Percentiles rank a stretch among this genome's conserved stretches.
phyloP scores from a whole-genome alignment of 495 filamentous ascomycete species.

The Xylaria longipes region DNA sequence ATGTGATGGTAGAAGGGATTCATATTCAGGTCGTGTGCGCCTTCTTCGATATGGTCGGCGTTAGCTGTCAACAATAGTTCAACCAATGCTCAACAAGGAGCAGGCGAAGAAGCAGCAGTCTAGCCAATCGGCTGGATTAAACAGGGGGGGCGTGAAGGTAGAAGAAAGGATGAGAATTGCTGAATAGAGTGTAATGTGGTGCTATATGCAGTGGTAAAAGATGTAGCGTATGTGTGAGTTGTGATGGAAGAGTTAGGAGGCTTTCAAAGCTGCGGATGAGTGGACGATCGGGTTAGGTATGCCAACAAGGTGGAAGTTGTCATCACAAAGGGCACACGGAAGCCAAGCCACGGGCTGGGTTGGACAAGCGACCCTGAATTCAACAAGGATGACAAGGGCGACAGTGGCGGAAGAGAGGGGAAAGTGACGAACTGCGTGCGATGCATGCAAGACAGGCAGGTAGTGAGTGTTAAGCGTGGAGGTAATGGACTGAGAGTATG shows the following conservation, averaged over 20 bases:
- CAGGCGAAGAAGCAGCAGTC: background rate
- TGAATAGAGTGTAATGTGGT: background rate
- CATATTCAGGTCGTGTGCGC: slow-evolving; percentile 16
- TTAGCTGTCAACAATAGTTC: background rate
- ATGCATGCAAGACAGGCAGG: background rate
- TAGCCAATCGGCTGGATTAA: background rate
- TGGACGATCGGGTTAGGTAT: background rate
- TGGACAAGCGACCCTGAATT: background rate
- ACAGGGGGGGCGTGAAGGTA: too few relatives aligned
- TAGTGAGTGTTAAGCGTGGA: background rate
- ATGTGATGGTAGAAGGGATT: slow-evolving; percentile 5
- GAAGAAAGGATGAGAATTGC: background rate
- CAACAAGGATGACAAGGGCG: background rate
- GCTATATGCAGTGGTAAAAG: background rate
- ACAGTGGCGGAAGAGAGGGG: background rate
- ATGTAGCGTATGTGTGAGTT: background rate
- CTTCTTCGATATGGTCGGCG: background rate
- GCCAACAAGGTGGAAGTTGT: background rate
- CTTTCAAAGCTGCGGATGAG: background rate
- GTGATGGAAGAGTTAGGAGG: background rate
- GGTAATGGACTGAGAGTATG: background rate
- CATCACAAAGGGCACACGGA: background rate
- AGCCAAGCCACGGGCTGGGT: slow-evolving; percentile 5
- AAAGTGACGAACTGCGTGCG: background rate
- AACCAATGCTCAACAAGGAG: background rate